Evolutionary conservation across 257 asterid species (phyloP).

Genomic region (Nyctanthes arbortristis): DNA sequence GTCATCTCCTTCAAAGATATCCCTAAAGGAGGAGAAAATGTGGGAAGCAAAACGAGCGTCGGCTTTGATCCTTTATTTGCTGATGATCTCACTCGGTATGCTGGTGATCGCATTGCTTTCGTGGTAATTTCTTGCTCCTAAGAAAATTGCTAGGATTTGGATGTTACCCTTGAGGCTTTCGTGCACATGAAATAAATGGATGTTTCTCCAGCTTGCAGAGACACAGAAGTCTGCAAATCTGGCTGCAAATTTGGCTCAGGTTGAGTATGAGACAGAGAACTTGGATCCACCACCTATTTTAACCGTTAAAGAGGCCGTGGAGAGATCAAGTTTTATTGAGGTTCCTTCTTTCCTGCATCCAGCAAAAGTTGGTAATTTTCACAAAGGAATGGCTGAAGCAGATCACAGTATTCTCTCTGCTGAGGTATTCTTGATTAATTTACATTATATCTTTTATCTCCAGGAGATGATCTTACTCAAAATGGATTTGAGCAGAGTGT

Average conservation of each 20-base stretch:
- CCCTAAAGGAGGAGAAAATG: slow-evolving; percentile 57
- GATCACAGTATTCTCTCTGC: slow-evolving; percentile 61
- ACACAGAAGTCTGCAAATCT: slow-evolving; percentile 53
- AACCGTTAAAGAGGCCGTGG: slow-evolving; percentile 69
- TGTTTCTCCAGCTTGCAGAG: slow-evolving; percentile 49
- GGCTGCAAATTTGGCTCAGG: slow-evolving; percentile 54
- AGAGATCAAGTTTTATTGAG: slow-evolving; percentile 52
- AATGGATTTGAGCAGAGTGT: no score
- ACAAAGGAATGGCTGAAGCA: slow-evolving; percentile 77
- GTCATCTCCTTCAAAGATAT: slow-evolving; percentile 62
- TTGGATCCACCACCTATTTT: slow-evolving; percentile 64
- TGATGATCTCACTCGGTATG: slow-evolving; percentile 50
- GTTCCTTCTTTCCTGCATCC: slow-evolving; percentile 50
- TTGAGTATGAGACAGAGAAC: slow-evolving; percentile 50
- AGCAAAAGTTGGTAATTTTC: slow-evolving; percentile 53
- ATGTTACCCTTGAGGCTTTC: no score
- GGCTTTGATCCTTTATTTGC: slow-evolving; percentile 64
- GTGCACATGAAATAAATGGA: no score
- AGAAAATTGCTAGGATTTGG: no score
- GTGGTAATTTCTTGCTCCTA: slow-evolving; percentile 45
- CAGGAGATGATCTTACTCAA: no score
- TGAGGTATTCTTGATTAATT: slow-evolving; percentile 40
- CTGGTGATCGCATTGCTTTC: slow-evolving; percentile 65
- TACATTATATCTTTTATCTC: no score
- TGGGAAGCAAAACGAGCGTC: slow-evolving; percentile 38